phyloP scores from a whole-genome alignment of 2,329 filamentous ascomycete genomes.

The Neurospora sp. region DNA sequence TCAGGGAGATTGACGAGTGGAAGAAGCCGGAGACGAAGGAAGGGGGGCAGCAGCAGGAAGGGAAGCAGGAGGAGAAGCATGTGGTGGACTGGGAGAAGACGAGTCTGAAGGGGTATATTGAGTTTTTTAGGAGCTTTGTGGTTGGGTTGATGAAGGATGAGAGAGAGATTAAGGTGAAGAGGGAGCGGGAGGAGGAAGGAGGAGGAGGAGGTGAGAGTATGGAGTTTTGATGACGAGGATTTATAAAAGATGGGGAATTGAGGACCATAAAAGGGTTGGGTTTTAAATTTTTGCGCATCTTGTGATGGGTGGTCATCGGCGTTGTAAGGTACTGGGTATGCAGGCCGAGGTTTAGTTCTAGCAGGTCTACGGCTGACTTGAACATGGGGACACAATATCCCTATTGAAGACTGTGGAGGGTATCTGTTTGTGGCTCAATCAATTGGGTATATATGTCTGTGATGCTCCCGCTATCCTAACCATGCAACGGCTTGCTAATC shows the following conservation, averaged over 20 bases:
- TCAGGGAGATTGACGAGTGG: conserved; percentile 82
- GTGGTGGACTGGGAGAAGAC: conserved; percentile 95
- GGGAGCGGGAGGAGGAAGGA: conserved; percentile 39
- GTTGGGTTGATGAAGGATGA: conserved; percentile 68
- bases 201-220: conserved; percentile 31
- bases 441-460: neutral
- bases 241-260: neutral
- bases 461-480: neutral
- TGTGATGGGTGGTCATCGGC: neutral
- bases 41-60: conserved; percentile 20
- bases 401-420: neutral
- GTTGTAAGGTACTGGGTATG: neutral
- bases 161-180: conserved; percentile 42
- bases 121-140: conserved; percentile 79
- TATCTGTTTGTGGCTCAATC: neutral
- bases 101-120: conserved; percentile 82
- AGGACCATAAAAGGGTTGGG: neutral
- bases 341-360: neutral
- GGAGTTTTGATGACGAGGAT: conserved; percentile 36
- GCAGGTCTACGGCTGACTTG: neutral
- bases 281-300: neutral
- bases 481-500: neutral
- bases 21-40: conserved; percentile 35
- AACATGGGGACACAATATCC: neutral
- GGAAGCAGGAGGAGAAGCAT: conserved; percentile 23